Conservation (phyloP, 2,329 filamentous ascomycete species). For the Talaromyces sp. region DNA sequence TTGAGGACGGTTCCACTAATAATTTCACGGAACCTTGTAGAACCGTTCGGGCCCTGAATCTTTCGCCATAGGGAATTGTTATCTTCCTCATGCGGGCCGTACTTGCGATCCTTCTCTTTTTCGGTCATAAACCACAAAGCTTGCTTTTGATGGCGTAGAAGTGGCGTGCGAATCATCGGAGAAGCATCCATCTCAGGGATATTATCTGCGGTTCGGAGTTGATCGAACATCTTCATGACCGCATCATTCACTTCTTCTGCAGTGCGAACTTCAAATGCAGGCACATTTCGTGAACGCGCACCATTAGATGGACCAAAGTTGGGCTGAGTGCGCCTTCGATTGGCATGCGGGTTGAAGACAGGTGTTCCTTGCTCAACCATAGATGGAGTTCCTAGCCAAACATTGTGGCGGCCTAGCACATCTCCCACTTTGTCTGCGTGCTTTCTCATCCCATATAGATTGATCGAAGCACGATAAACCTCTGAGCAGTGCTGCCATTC, state of each 20-base stretch:
- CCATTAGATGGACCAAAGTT: constrained; percentile 17
- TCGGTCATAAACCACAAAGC: constrained; percentile 79
- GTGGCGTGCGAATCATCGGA: constrained; percentile 55
- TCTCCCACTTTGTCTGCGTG: constrained; percentile 61
- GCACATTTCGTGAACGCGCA: constrained; percentile 18
- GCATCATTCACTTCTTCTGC: constrained; percentile 83
- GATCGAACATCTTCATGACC: constrained; percentile 82
- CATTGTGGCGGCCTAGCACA: constrained; percentile 59
- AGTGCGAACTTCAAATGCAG: constrained; percentile 52
- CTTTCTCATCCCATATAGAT: constrained; percentile 71
- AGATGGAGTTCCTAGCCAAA: constrained; percentile 63
- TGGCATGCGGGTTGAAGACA: constrained; percentile 70
- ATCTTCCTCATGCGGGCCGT: constrained; percentile 53
- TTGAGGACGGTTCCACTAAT: constrained; percentile 68
- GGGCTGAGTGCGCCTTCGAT: constrained; percentile 41
- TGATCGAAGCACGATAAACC: constrained; percentile 61
- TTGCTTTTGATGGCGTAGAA: constrained; percentile 85
- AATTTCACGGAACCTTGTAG: constrained; percentile 69
- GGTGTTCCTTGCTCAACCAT: constrained; percentile 63
- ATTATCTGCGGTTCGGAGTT: constrained; percentile 68
- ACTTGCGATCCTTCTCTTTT: constrained; percentile 64
- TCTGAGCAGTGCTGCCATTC: constrained; percentile 59
- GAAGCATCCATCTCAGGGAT: constrained; percentile 68
- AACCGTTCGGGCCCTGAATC: constrained; percentile 51
- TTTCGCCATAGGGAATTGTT: constrained; percentile 74